Evolutionary conservation across 495 filamentous ascomycete genomes (phyloP), one percentile per base, ranked within the genome.

Genomic region (Cairneyella variabilis): DNA sequence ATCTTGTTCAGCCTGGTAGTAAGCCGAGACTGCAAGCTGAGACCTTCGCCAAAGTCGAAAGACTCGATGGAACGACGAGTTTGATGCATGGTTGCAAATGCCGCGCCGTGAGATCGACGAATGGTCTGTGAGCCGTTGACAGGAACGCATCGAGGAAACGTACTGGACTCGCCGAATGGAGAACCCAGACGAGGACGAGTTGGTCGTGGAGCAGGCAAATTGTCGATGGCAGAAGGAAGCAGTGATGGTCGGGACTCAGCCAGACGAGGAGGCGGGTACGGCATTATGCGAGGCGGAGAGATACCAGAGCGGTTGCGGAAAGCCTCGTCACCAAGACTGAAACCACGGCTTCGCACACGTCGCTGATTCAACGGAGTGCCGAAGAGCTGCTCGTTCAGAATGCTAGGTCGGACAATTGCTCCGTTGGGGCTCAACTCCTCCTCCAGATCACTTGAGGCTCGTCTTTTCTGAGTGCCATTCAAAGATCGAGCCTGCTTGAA

Each of bases 291-390:
- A n/a, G 22, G 26, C 10, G 34, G 30, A 36, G 47, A 46, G 32
- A 48, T 28, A 5, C 28, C 42, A 37, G 23, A 27, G 3, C 39
- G 46, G 32, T 50, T 26, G 16, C 49, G 40, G n/a, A 64, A 48
- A 14, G 48, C 60, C 37, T 63, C 63, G 46, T 74, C 82, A n/a
- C 76, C 68, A 30, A 84, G 75, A 21, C 79, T 83, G 44, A 85
- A 87, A 7, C 82, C 83, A 6, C 85, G 72, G 30, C 75, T 73
- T 22, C 62, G 52, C 16, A 77, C 69, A 16, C 71, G 73, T 37
- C 73, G 71, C 63, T 59, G 65, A 25, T 70, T 69, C 11, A 67
- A 54, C 3, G 67, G 63, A 2, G 67, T 63, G 11, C 71, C 70
- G 47, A 78, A 76, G 21, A 78, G 54, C 40, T 73, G 59, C 30